A percentile compares a stretch with the other conserved stretches of the same genome.
phyloP scores from a whole-genome alignment of 805 yeast species.

The Myxozyma monticola region DNA sequence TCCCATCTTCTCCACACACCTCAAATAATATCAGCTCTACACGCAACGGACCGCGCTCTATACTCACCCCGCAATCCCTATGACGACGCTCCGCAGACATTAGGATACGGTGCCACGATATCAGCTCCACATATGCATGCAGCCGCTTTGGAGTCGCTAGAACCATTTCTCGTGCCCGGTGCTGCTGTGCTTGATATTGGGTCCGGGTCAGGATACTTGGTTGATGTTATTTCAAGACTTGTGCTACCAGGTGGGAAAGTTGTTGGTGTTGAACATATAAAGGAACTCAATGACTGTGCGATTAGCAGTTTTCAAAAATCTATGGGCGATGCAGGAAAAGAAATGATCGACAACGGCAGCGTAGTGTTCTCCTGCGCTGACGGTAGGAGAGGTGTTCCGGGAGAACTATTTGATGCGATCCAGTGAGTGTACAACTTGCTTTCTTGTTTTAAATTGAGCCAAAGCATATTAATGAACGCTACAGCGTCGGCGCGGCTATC shows the following conservation, averaged over 20 bases:
- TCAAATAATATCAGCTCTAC: constrained; percentile 20
- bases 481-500: constrained; percentile 24
- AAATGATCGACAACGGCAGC: constrained; percentile 8
- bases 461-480: background rate
- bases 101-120: constrained; percentile 30
- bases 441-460: background rate
- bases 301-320: constrained; percentile 7
- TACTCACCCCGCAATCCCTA: constrained; percentile 25
- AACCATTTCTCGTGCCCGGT: constrained; percentile 23
- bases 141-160: constrained; percentile 20
- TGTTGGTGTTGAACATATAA: constrained; percentile 28
- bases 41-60: constrained; percentile 25
- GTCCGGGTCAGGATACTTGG: constrained; percentile 30
- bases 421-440: constrained; percentile 18
- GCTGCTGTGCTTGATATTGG: constrained; percentile 28
- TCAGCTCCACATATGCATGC: constrained; percentile 35
- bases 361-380: constrained; percentile 22
- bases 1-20: constrained; percentile 11
- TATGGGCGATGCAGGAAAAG: constrained; percentile 8
- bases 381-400: constrained; percentile 27
- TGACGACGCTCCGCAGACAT: constrained; percentile 27
- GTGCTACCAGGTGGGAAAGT: constrained; percentile 27
- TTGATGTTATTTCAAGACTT: constrained; percentile 24
- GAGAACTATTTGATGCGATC: constrained; percentile 27
- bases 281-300: constrained; percentile 15